phyloP scores from a whole-genome alignment of 2,329 filamentous ascomycete genomes.

The Ceratocystis albifundus region DNA sequence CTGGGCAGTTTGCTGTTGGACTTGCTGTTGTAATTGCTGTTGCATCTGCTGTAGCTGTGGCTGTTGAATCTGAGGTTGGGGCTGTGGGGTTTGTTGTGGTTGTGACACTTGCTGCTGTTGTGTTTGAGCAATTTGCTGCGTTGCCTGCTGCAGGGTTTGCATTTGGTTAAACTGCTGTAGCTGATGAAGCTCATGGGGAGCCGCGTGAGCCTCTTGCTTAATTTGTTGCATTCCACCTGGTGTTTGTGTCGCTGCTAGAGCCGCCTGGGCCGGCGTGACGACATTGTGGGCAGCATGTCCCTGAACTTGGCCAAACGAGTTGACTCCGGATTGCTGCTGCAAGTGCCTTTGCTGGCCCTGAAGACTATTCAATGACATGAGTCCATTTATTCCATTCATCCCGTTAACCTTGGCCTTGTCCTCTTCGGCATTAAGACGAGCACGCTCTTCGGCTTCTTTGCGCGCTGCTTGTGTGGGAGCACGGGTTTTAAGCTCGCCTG shows the following conservation, averaged over 20 bases:
- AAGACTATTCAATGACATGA: constrained; percentile 24
- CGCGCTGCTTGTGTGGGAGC: constrained; percentile 63
- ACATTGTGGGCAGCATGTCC: constrained; percentile 27
- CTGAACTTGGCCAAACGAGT: constrained; percentile 28
- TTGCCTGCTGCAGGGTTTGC: constrained; percentile 29
- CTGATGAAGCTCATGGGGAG: constrained; percentile 23
- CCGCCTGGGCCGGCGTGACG: constrained; percentile 23
- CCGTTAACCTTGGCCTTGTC: constrained; percentile 49
- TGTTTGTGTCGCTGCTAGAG: constrained; percentile 18
- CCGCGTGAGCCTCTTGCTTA: constrained; percentile 12
- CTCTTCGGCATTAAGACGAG: constrained; percentile 46
- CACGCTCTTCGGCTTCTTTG: constrained; percentile 55
- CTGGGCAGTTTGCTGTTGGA: constrained; percentile 18
- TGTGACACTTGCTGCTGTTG: constrained; percentile 18
- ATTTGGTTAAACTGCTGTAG: constrained; percentile 27
- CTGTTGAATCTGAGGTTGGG: constrained; percentile 22
- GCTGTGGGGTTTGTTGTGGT: constrained; percentile 13
- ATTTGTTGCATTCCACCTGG: not conserved
- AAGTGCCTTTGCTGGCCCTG: constrained; percentile 24
- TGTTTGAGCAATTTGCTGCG: constrained; percentile 24
- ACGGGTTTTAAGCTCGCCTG: constrained; percentile 76
- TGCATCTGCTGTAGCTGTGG: constrained; percentile 25
- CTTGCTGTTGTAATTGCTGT: constrained; percentile 22
- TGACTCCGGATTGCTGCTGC: constrained; percentile 27
- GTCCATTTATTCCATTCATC: constrained; percentile 29